Conservation (phyloP, 2,329 filamentous ascomycete species). For the Cladosporium sp. region DNA sequence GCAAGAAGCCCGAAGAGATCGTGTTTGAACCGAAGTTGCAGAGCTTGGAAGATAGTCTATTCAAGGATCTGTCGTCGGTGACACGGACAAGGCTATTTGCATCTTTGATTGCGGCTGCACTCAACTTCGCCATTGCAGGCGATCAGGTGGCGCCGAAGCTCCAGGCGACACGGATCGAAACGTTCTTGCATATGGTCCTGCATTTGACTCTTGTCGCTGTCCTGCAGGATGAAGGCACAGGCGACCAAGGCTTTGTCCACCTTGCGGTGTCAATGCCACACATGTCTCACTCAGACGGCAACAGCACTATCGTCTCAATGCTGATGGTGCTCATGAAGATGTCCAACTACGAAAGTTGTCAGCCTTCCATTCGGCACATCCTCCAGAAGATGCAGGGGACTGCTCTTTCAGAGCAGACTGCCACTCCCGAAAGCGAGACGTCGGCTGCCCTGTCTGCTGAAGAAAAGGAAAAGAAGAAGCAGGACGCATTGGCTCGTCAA, state of each 20-base stretch:
- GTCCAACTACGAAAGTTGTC: slow-evolving; percentile 74
- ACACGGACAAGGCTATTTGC: slow-evolving; percentile 81
- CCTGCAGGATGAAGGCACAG: slow-evolving; percentile 50
- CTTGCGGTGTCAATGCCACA: slow-evolving; percentile 20
- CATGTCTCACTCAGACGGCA: not conserved
- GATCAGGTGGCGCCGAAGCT: slow-evolving; percentile 67
- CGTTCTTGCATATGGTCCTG: slow-evolving; percentile 84
- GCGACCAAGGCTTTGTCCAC: slow-evolving; percentile 22
- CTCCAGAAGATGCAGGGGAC: slow-evolving; percentile 69
- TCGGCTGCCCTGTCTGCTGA: slow-evolving; percentile 62
- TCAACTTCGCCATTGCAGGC: slow-evolving; percentile 74
- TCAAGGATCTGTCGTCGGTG: slow-evolving; percentile 71
- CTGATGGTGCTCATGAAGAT: slow-evolving; percentile 49
- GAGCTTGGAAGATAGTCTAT: slow-evolving; percentile 71
- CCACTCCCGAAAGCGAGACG: slow-evolving; percentile 76
- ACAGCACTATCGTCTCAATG: slow-evolving; percentile 45
- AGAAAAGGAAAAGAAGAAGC: slow-evolving; percentile 81
- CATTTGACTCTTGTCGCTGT: slow-evolving; percentile 84
- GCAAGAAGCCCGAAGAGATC: slow-evolving; percentile 74
- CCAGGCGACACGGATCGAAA: slow-evolving; percentile 77
- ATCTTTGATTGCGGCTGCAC: slow-evolving; percentile 82
- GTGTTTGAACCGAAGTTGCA: slow-evolving; percentile 86
- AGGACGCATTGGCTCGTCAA: slow-evolving; percentile 82
- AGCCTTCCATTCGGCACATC: slow-evolving; percentile 78
- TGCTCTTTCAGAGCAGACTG: slow-evolving; percentile 61